Base-by-base conservation (phyloP, 1,139 yeast genomes). In the Debaryomyces robertsiae region DNA sequence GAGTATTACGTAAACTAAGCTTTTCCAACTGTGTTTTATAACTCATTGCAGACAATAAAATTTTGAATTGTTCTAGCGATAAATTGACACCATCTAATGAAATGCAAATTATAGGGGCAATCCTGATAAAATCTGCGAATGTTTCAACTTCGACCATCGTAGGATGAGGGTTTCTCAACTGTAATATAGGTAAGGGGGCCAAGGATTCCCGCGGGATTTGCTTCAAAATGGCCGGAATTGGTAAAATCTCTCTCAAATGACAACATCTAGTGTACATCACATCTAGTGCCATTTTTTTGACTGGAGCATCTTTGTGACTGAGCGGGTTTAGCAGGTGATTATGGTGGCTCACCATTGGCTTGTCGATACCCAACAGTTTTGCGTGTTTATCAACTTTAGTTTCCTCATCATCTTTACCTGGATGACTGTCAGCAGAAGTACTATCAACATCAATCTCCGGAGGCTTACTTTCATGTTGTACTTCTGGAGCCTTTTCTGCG, bases 221-320 rank as follows among this genome's bases (percentile, higher is more conserved):
- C 52, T 83, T 83, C 44, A 84, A 57, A 9, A 87, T 84, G 1
- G 91, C 88, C 2, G 93, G 88, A 37, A 84, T 82, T 0, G 91
- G 90, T 22, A 84, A 58, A 41, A 84, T 84, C 53, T 84, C 91
- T 47, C 91, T 65, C 34, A 84, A 64, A 55, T 84, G 91, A 55
- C 91, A 84, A 51, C 90, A 83, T 42, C 94, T 68, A 0, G 93
- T 82, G 58, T 85, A 85, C 59, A 85, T 69, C 6, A 77, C 61
- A 50, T 84, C 93, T 41, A 82, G 70, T 0, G 77, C 76, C 77
- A 73, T 72, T 40, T 70, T 70, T 46, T 71, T 57, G 6, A 67
- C 63, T 0, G 77, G 77, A 1, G 53, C 61, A 9, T 61, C 54
- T 27, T 49, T 46, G 11, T 56, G 55, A 24, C 14, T 11, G 6